phyloP scores from a whole-genome alignment of 306 rosid genomes.

The Senna tora region DNA sequence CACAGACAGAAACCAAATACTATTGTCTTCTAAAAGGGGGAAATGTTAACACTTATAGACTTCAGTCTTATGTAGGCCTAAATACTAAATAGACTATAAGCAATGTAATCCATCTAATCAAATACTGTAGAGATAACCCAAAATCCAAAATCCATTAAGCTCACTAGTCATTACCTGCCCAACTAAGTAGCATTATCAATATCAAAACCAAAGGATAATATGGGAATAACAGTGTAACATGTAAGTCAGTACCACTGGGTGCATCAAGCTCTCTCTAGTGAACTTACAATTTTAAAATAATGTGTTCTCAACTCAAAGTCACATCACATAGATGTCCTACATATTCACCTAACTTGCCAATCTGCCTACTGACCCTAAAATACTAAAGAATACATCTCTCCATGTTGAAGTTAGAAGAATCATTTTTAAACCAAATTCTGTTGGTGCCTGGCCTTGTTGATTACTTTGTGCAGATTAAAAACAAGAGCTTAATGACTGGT shows the following conservation, averaged over 20 bases:
- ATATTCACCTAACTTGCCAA: neutral
- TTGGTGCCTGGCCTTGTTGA: slow-evolving; percentile 7
- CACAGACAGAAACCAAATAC: neutral
- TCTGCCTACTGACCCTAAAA: slow-evolving; percentile 4
- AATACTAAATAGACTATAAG: neutral
- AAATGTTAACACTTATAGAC: neutral
- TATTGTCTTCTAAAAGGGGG: neutral
- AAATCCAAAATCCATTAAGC: neutral
- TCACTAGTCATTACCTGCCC: too few relatives aligned
- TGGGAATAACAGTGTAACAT: too few relatives aligned
- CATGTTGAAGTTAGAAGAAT: slow-evolving; percentile 16
- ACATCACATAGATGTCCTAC: neutral
- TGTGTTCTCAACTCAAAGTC: neutral
- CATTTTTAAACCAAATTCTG: slow-evolving; percentile 1
- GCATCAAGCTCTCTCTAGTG: neutral
- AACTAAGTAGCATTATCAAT: neutral
- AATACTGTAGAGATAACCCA: neutral
- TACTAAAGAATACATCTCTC: neutral
- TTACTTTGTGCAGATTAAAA: slow-evolving; percentile 11
- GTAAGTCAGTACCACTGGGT: neutral
- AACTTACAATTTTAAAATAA: neutral
- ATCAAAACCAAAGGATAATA: neutral
- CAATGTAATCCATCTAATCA: neutral
- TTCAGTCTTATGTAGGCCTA: neutral
- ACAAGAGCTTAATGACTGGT: neutral